These are phyloP conservation scores for Medicago lupulina DNA, from an alignment of 306 rosid species.

Conservation along the genomic window DNA sequence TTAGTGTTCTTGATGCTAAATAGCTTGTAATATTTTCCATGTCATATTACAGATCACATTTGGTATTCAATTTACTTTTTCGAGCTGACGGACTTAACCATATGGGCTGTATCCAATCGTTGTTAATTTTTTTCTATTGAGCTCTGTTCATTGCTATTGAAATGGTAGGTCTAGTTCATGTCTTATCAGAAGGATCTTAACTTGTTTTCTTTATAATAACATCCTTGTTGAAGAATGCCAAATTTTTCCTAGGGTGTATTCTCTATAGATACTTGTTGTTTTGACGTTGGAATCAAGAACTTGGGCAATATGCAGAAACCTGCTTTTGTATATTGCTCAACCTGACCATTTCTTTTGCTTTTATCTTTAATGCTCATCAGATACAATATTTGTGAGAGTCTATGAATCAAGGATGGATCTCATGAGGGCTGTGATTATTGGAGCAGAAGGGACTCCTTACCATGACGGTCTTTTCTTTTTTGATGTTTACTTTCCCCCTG, in stretches of 20 bases:
- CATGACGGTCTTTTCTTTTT: constrained; percentile 96
- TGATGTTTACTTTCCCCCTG: constrained; percentile 75
- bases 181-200: neutral
- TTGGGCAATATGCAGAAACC: too few species aligned
- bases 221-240: too few species aligned
- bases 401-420: constrained; percentile 92
- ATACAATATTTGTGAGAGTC: constrained; percentile 79
- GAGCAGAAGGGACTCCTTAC: constrained; percentile 97
- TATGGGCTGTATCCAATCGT: neutral
- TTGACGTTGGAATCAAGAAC: neutral
- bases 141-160: neutral
- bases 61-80: constrained; percentile 14
- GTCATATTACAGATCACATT: neutral
- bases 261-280: constrained; percentile 1
- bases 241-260: too few species aligned
- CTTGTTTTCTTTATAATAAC: constrained; percentile 1
- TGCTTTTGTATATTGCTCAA: neutral
- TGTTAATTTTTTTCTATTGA: neutral
- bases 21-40: constrained; percentile 33
- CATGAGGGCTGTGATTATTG: constrained; percentile 89
- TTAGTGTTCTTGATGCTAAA: constrained; percentile 17
- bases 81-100: constrained; percentile 17
- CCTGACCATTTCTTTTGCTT: constrained; percentile 30
- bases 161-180: neutral
- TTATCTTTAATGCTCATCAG: constrained; percentile 48